A percentile compares a stretch with the other conserved stretches of the same genome.
These are phyloP conservation scores for Claviceps monticola DNA, from an alignment of 2,329 filamentous ascomycete genomes.

Conservation along the genomic window DNA sequence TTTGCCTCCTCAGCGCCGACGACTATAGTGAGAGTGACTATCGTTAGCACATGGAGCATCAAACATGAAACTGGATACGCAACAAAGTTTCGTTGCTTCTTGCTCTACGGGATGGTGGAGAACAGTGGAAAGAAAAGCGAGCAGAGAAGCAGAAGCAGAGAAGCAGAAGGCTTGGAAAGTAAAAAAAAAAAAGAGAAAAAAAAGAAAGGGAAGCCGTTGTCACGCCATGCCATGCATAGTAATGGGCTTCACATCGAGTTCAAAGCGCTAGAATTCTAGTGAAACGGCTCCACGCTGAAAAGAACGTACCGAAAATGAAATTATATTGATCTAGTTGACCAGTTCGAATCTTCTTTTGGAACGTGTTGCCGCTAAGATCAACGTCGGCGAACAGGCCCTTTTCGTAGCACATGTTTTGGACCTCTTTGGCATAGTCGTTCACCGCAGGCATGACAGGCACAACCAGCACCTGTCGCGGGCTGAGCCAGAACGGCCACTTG, in stretches of 20 bases:
- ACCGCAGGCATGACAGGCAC: slow-evolving; percentile 59
- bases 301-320: slow-evolving; percentile 55
- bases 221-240: neutral
- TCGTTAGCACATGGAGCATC: slow-evolving; percentile 1
- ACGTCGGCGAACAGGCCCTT: slow-evolving; percentile 55
- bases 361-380: slow-evolving; percentile 52
- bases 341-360: slow-evolving; percentile 81
- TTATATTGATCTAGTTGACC: slow-evolving; percentile 73
- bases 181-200: no score
- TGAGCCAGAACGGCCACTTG: slow-evolving; percentile 84
- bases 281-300: neutral
- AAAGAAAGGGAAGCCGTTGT: neutral
- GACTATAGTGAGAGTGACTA: slow-evolving; percentile 22
- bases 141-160: neutral
- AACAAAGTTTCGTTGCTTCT: neutral
- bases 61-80: neutral
- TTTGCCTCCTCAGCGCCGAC: slow-evolving; percentile 49
- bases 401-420: slow-evolving; percentile 53
- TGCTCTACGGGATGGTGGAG: neutral
- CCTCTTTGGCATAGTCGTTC: slow-evolving; percentile 64
- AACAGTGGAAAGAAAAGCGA: neutral
- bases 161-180: neutral
- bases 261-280: neutral
- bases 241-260: neutral
- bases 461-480: slow-evolving; percentile 58